These are phyloP conservation scores for Saccharomyces pastorianus DNA, from an alignment of 1,139 yeast species.

Conservation along the genomic window DNA sequence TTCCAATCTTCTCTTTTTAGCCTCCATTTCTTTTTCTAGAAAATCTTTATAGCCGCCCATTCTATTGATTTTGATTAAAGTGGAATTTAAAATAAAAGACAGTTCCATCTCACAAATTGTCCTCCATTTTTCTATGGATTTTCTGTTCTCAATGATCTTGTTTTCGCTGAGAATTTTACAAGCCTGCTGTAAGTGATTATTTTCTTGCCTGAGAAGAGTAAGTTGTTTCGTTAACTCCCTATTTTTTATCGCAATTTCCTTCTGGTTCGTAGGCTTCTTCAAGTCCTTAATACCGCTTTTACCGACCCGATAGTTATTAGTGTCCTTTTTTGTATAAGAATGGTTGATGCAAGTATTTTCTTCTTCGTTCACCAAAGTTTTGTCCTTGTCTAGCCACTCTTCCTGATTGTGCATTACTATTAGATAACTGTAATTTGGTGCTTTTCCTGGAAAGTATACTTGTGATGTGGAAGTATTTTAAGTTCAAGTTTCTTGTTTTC, in stretches of 20 bases:
- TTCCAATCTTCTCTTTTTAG: conserved; percentile 30
- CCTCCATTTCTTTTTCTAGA: conserved; percentile 32
- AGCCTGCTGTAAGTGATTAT: conserved; percentile 33
- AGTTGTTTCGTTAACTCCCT: background rate
- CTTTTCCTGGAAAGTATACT: background rate
- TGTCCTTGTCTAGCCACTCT: background rate
- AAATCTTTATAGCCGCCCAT: conserved; percentile 42
- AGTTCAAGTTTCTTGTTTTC: background rate
- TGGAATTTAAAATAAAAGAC: conserved; percentile 37
- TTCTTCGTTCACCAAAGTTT: background rate
- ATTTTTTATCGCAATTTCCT: background rate
- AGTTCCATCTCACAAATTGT: conserved; percentile 39
- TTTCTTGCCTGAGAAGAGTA: conserved; percentile 18
- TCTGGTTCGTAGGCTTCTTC: background rate
- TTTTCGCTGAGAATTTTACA: conserved; percentile 28
- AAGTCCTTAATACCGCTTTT: background rate
- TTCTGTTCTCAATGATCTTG: conserved; percentile 21
- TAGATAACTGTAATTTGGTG: background rate
- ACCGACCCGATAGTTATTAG: background rate
- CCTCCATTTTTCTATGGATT: conserved; percentile 39
- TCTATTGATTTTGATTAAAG: conserved; percentile 34
- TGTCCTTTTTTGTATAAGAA: background rate
- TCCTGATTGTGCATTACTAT: background rate
- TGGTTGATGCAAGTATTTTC: background rate
- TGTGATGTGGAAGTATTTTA: background rate